These are phyloP conservation scores for Cairneyella variabilis DNA, from an alignment of 495 filamentous ascomycete genomes.

Conservation along the genomic window DNA sequence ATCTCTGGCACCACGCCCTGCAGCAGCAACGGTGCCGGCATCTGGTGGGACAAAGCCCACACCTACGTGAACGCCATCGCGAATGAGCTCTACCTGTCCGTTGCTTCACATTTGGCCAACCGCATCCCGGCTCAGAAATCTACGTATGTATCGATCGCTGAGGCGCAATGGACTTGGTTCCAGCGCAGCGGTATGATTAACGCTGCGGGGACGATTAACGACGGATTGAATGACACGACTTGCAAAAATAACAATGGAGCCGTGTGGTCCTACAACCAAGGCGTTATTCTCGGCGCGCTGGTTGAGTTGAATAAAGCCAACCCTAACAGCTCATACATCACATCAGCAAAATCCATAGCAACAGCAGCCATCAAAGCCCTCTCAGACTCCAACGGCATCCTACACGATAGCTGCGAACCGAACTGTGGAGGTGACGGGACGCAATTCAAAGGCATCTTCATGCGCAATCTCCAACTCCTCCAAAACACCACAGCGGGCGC, in stretches of 20 bases:
- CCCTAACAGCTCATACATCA: slow-evolving; percentile 37
- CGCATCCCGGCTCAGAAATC: slow-evolving; percentile 43
- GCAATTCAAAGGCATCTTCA: slow-evolving; percentile 80
- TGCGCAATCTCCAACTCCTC: slow-evolving; percentile 62
- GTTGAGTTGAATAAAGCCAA: slow-evolving; percentile 58
- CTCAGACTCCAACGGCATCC: slow-evolving; percentile 52
- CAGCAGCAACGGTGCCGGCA: slow-evolving; percentile 51
- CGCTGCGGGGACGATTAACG: slow-evolving; percentile 61
- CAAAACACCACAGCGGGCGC: slow-evolving; percentile 50
- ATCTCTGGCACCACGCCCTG: slow-evolving; percentile 48
- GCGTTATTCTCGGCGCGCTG: slow-evolving; percentile 68
- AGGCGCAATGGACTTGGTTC: slow-evolving; percentile 67
- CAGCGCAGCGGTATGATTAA: slow-evolving; percentile 61
- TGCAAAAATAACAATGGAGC: slow-evolving; percentile 63
- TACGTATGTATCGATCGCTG: slow-evolving; percentile 54
- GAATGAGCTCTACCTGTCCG: slow-evolving; percentile 69
- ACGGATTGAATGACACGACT: slow-evolving; percentile 56
- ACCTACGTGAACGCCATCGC: slow-evolving; percentile 66
- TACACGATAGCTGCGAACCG: slow-evolving; percentile 65
- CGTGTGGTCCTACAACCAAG: slow-evolving; percentile 79
- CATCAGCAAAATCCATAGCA: slow-evolving; percentile 59
- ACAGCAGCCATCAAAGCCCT: slow-evolving; percentile 55
- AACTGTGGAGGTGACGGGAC: slow-evolving; percentile 55
- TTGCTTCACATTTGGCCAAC: slow-evolving; percentile 71
- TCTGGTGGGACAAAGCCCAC: slow-evolving; percentile 64